Base-by-base conservation (phyloP, 2,329 filamentous ascomycete genomes). In the Epichloe sylvatica region DNA sequence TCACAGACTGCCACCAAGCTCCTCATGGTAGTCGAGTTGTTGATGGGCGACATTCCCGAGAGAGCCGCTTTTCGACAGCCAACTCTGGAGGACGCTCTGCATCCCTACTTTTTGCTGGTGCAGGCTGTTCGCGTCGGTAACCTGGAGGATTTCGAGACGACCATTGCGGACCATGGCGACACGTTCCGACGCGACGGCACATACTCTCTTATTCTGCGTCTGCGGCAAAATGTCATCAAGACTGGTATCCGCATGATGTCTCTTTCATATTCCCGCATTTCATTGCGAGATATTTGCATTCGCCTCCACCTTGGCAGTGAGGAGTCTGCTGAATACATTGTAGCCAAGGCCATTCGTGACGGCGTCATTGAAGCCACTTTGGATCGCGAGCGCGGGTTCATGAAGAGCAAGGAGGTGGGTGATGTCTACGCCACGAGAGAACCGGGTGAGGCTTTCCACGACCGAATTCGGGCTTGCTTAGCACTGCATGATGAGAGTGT, bases 241-340 rank as follows among this genome's bases (percentile, higher is more conserved):
- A 98, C 92, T 3, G 92, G 92, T 57, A 95, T 98, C 55, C 88
- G 92, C 59, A 96, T 97, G 89, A 94, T 98, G 80, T 97, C 91
- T 39, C 75, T 98, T 55, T 95, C 90, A 19, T 98, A 98, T 73
- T 95, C 91, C 52, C 86, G 91, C 54, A 98, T 98, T 62, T 96
- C 91, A 1, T 78, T 98, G 50, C 84, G 92, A 51, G 92, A 98
- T 64, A 98, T 98, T 58, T 98, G 92, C 71, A 89, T 97, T 52
- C 86, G 92, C 45, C 76, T 98, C 46, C 89, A 94, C 47, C 75
- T 98, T 9, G 88, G 92, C 56, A 94, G 86, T 59, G 92, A 98
- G 66, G 92, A 98, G 74, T 95, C 88, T 40, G 92, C 92, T 11
- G 92, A 98, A 71, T 98, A 98, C 69, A 98, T 98, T 65, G 92